Evolutionary conservation across 345 rosid species (phyloP), one percentile per base, ranked within the genome.

Genomic region (Salix udensis): DNA sequence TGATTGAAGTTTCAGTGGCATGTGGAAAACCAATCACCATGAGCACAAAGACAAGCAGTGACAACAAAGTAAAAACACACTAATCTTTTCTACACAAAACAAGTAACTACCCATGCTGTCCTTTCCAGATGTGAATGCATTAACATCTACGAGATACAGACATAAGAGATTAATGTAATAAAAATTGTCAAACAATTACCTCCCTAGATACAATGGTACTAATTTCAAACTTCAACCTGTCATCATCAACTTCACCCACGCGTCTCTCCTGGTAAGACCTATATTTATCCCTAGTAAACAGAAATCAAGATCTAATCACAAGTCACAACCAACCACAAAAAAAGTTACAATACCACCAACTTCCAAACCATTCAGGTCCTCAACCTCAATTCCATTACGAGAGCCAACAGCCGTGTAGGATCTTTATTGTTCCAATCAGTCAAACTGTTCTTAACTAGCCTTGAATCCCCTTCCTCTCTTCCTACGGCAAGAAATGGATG

Each of bases 191-290:
- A 69, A 68, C 31, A 58, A 31, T 68, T 78, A 95, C 99, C 99
- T 96, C 97, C 78, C 95, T 92, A 30, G 94, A 84, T 74, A 91
- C n/a, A 31, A 96, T 90, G 18, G 99, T 96, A 89, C 92, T 89
- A 48, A 91, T 84, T 80, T 96, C 98, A 82, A 96, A 96, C 78
- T 83, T 92, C 34, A 96, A 75, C 34, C 99, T 84, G 71, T 91
- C 97, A 79, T 93, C 99, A 78, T 96, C 94, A 70, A 96, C 90
- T 82, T 84, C 86, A 48, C 85, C 94, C 2, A 89, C 94, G 10
- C 89, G 91, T 80, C 76, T 90, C 80, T 81, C 78, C 88, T 93
- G 97, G 80, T 88, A 92, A 23, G 76, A 58, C 78, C 77, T 65
- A 72, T 92, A 96, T 72, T 83, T 90, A 81, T 88, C 88, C 91